Conservation (phyloP, 331 rosid genomes). For the Cydonia oblonga region DNA sequence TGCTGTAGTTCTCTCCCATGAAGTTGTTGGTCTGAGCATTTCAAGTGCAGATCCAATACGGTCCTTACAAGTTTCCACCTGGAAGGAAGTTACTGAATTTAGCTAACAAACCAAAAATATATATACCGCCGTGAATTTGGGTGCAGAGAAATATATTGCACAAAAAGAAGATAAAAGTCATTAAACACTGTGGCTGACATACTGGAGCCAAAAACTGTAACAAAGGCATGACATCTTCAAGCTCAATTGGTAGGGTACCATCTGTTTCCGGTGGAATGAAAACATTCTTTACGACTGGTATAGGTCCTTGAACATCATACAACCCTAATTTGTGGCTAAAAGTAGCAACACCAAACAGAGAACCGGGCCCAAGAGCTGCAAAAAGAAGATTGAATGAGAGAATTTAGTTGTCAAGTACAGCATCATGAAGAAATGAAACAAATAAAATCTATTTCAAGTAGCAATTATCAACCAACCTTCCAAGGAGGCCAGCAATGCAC, state of each 20-base stretch:
- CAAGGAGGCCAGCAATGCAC: constrained; percentile 88
- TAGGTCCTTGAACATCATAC: constrained; percentile 94
- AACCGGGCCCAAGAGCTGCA: constrained; percentile 91
- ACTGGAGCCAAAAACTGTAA: constrained; percentile 96
- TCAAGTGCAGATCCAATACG: constrained; percentile 89
- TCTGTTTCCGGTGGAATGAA: constrained; percentile 83
- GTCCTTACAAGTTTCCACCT: constrained; percentile 94
- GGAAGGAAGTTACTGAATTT: constrained; percentile 15
- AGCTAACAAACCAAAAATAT: not conserved
- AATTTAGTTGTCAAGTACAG: constrained; percentile 6
- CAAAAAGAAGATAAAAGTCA: not conserved
- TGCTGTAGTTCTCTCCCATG: constrained; percentile 93
- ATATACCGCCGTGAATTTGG: not conserved
- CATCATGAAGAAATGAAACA: constrained; percentile 12
- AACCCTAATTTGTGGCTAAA: constrained; percentile 94
- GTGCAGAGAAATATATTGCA: not conserved
- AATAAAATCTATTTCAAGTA: constrained; percentile 7
- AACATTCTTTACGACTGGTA: constrained; percentile 78
- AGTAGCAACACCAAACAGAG: constrained; percentile 93
- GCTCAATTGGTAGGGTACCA: constrained; percentile 61
- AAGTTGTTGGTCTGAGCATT: constrained; percentile 84
- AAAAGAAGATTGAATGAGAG: constrained; percentile 5
- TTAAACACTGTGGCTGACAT: constrained; percentile 23
- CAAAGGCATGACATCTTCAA: constrained; percentile 95
- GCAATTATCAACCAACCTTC: constrained; percentile 65